A percentile compares a stretch with the other conserved stretches of the same genome.
These are phyloP conservation scores for Penicillium sp. DNA, from an alignment of 2,329 filamentous ascomycete species.

Conservation along the genomic window DNA sequence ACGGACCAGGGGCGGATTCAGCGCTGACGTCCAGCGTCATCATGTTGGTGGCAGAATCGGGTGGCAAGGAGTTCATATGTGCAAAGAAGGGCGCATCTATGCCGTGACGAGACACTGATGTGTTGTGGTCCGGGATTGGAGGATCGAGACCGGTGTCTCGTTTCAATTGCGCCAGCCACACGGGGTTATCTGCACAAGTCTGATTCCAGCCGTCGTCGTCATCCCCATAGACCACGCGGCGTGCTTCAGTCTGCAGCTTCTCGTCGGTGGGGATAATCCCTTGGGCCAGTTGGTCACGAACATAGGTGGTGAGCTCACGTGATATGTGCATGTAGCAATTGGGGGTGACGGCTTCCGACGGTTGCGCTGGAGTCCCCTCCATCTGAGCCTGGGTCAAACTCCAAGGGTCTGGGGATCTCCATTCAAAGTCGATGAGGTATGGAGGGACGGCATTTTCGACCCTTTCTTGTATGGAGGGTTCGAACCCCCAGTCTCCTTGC, in stretches of 20 bases:
- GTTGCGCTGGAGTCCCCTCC: slow-evolving; percentile 7
- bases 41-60: slow-evolving; percentile 32
- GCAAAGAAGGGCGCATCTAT: slow-evolving; percentile 41
- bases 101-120: slow-evolving; percentile 34
- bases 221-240: slow-evolving; percentile 29
- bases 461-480: slow-evolving; percentile 29
- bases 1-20: slow-evolving; percentile 21
- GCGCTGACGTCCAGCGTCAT: slow-evolving; percentile 20
- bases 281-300: slow-evolving; percentile 28
- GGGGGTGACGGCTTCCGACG: slow-evolving; percentile 29
- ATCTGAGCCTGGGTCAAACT: slow-evolving; percentile 17
- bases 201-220: slow-evolving; percentile 37
- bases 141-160: slow-evolving; percentile 36
- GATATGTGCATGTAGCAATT: slow-evolving; percentile 41
- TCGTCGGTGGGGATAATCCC: slow-evolving; percentile 35
- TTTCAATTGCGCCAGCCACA: slow-evolving; percentile 43
- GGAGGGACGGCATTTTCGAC: slow-evolving; percentile 35
- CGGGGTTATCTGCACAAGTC: slow-evolving; percentile 43
- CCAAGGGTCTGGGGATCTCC: slow-evolving; percentile 28
- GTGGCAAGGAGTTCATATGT: slow-evolving; percentile 29
- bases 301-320: slow-evolving; percentile 35
- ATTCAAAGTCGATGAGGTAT: slow-evolving; percentile 33
- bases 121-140: slow-evolving; percentile 27
- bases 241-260: slow-evolving; percentile 33
- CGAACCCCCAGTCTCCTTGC: slow-evolving; percentile 40